Evolutionary conservation across 192 early-diverging fungal species (phyloP).

Genomic region (Coemansia sp.): DNA sequence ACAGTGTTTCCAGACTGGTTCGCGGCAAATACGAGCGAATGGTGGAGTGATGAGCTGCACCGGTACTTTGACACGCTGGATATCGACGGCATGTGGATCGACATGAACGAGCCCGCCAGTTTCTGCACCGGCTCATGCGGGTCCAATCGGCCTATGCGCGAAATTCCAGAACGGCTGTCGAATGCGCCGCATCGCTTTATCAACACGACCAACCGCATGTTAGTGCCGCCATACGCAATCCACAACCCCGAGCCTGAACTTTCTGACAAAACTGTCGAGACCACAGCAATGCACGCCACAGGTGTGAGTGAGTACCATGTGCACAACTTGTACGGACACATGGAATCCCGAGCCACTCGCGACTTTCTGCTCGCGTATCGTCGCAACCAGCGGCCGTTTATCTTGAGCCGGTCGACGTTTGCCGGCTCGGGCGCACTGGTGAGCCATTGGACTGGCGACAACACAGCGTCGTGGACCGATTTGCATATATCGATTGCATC

Average conservation of each 20-base stretch:
- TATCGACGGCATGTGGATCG: conserved; percentile 66
- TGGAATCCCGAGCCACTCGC: conserved; percentile 57
- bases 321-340: conserved; percentile 65
- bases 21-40: conserved; percentile 50
- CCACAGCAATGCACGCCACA: conserved; percentile 54
- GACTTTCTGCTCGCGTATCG: conserved; percentile 37
- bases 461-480: conserved; percentile 59
- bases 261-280: conserved; percentile 53
- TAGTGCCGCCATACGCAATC: conserved; percentile 57
- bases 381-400: conserved; percentile 57
- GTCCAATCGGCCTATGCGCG: conserved; percentile 19
- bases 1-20: conserved; percentile 68
- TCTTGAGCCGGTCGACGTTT: conserved; percentile 66
- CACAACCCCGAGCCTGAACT: conserved; percentile 53
- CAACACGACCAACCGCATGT: conserved; percentile 34
- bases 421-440: conserved; percentile 57
- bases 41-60: conserved; percentile 54
- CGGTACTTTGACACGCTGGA: conserved; percentile 34
- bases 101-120: conserved; percentile 69
- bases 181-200: conserved; percentile 21
- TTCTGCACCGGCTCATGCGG: conserved; percentile 65
- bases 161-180: conserved; percentile 11
- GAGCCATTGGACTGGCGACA: conserved; percentile 59
- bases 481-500: conserved; percentile 62
- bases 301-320: conserved; percentile 56